These are phyloP conservation scores for Serendipita indica DNA, from an alignment of 768 basidiomycete species.

Conservation along the genomic window DNA sequence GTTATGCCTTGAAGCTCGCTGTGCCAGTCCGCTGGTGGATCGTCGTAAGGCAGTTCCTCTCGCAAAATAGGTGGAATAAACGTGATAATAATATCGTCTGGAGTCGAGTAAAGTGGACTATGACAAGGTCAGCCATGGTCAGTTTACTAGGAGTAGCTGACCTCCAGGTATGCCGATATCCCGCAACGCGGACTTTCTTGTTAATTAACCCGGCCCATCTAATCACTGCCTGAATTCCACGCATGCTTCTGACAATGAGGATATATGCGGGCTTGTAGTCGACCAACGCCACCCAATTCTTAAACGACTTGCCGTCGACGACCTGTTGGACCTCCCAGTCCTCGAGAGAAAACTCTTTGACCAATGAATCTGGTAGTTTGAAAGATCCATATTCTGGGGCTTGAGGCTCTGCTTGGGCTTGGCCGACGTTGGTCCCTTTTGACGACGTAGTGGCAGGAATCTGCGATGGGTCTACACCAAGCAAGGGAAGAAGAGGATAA, in stretches of 20 bases:
- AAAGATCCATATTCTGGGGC: neutral
- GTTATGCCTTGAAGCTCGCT: conserved; percentile 2
- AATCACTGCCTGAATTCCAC: neutral
- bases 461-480: neutral
- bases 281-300: conserved; percentile 9
- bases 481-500: conserved; percentile 1
- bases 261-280: neutral
- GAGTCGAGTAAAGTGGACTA: neutral
- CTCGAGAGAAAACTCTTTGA: neutral
- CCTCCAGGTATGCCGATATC: conserved; percentile 11
- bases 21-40: conserved; percentile 6
- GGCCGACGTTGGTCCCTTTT: neutral
- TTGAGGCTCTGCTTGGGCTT: neutral
- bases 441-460: neutral
- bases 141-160: neutral
- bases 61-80: conserved; percentile 6
- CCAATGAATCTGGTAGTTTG: neutral
- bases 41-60: conserved; percentile 8
- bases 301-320: neutral
- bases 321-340: conserved; percentile 9
- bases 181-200: conserved; percentile 4
- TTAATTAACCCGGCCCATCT: neutral
- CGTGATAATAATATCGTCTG: conserved; percentile 4
- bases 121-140: neutral
- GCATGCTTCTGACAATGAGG: conserved; percentile 4